Conservation (phyloP, 495 filamentous ascomycete genomes). For the Rhizodiscina lignyota region DNA sequence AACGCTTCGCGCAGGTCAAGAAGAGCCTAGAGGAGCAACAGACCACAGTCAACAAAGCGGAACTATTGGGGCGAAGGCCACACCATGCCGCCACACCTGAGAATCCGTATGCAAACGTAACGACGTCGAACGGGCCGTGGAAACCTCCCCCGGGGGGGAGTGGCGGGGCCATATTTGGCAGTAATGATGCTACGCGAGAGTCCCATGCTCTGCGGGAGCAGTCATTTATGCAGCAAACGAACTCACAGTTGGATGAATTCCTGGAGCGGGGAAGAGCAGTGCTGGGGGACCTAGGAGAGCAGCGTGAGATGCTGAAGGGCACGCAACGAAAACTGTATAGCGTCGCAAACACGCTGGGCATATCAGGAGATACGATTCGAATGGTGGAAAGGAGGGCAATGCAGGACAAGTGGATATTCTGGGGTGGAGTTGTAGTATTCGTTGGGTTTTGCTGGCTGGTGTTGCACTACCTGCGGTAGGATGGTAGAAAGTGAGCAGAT, state of each 20-base stretch:
- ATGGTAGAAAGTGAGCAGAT: too few species aligned
- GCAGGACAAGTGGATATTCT: slow-evolving; percentile 98
- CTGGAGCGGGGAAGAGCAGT: slow-evolving; percentile 81
- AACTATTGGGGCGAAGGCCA: slow-evolving; percentile 80
- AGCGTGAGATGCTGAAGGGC: slow-evolving; percentile 85
- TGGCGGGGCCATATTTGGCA: slow-evolving; percentile 26
- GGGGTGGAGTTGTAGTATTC: slow-evolving; percentile 75
- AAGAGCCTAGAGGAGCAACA: slow-evolving; percentile 54
- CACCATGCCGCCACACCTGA: slow-evolving; percentile 79
- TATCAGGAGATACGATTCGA: slow-evolving; percentile 89
- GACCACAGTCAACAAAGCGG: slow-evolving; percentile 55
- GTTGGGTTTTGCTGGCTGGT: slow-evolving; percentile 84
- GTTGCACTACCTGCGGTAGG: slow-evolving; percentile 68
- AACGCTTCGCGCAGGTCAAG: slow-evolving; percentile 61
- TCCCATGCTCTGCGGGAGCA: slow-evolving; percentile 80
- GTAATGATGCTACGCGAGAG: slow-evolving; percentile 49
- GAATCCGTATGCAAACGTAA: slow-evolving; percentile 71
- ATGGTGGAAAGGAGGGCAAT: slow-evolving; percentile 84
- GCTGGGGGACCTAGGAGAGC: slow-evolving; percentile 71
- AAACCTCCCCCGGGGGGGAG: slow-evolving; percentile 12
- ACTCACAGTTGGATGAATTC: slow-evolving; percentile 80
- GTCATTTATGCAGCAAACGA: slow-evolving; percentile 62
- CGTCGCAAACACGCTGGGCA: slow-evolving; percentile 83
- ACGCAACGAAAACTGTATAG: slow-evolving; percentile 83
- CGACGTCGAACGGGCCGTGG: slow-evolving; percentile 18